These are phyloP conservation scores for Stipa capillata DNA, from an alignment of 176 grass and related monocot species.

Conservation along the genomic window DNA sequence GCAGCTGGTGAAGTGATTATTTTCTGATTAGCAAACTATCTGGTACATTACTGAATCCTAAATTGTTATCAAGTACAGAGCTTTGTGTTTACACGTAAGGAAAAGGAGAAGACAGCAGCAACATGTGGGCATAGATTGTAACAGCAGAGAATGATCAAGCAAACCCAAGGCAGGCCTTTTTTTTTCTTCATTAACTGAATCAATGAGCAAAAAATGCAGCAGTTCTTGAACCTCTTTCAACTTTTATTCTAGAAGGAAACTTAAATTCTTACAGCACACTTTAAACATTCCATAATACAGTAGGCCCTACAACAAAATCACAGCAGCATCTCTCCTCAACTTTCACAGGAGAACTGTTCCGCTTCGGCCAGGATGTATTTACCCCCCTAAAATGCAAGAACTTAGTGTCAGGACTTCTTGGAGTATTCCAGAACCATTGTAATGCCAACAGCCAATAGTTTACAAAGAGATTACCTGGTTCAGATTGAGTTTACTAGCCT, in stretches of 20 bases:
- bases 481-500: slow-evolving; percentile 19
- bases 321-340: not conserved
- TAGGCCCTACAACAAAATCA: not conserved
- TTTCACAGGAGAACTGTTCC: not conserved
- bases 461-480: slow-evolving; percentile 12
- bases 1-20: not conserved
- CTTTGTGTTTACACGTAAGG: not conserved
- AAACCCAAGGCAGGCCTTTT: not conserved
- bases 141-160: not conserved
- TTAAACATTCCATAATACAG: not conserved
- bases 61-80: not conserved
- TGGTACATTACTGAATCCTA: not conserved
- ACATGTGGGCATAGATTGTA: not conserved
- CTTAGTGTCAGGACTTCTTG: not conserved
- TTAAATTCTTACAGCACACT: slow-evolving; percentile 1
- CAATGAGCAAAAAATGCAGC: not conserved
- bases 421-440: not conserved
- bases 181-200: not conserved
- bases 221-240: slow-evolving; percentile 1
- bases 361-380: not conserved
- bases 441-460: not conserved
- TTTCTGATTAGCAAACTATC: not conserved
- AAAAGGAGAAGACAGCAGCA: not conserved
- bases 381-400: not conserved
- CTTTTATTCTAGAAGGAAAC: not conserved